Base-by-base conservation (phyloP, 2,329 filamentous ascomycete genomes). In the Lecanicillium sp. region DNA sequence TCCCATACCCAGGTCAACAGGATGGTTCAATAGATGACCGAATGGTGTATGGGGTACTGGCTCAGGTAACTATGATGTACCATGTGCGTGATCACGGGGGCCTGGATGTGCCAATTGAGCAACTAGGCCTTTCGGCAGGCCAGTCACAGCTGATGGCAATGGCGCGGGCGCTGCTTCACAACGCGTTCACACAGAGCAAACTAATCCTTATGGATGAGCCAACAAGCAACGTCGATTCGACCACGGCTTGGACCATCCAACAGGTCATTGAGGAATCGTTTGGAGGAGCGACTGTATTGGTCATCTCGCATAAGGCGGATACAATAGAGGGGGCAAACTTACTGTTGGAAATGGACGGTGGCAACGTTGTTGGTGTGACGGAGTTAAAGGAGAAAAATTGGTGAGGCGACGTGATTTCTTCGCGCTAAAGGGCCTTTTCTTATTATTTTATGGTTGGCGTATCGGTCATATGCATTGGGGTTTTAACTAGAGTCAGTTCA, bases 11-110 rank as follows among this genome's bases (percentile, higher is more conserved):
- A 7, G 22, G 22, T 7, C 22, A 25, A 11, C 22, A 25, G 22
- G 22, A 25, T 25, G 22, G 22, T 25, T 6, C 22, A 7, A 25
- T 25, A 6, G 22, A 25, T 11, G 22, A 6, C 11, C 7, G 7
- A 7, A 6, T 25, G 6, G n/a, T 18, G 10, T 4, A 31, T 17
- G n/a, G n/a, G n/a, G 64, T 60, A 1, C 52, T 74, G 5, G 50
- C 58, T 19, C 62, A 62, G 30, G 63, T 67, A 0, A 54, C 56
- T 12, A 50, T 74, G 2, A 61, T 56, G 53, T 49, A 57, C 3
- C 47, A 57, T 1, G 50, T 69, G 14, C 49, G 58, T 5, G 40
- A 49, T 1, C 47, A 49, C 4, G 61, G 60, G 2, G 59, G 60
- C 2, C 46, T 69, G 2, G 49, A 59, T 9, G 49, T 46, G 1